Evolutionary conservation across 2,329 filamentous ascomycete species (phyloP), one percentile per base, ranked within the genome.

Genomic region (Apiospora pterosperma): DNA sequence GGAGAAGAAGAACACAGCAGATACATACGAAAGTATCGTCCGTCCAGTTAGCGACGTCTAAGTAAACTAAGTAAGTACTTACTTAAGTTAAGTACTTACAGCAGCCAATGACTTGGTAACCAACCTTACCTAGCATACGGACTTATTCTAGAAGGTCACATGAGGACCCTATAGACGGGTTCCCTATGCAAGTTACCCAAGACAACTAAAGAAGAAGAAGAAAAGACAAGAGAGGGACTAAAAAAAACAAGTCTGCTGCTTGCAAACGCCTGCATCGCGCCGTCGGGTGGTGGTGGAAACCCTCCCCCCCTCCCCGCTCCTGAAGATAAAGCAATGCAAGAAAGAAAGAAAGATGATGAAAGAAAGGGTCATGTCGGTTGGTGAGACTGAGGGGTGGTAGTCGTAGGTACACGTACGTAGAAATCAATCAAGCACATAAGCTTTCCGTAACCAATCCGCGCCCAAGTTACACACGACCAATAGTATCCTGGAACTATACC

Each of bases 401-500:
- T 4, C 10, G n/a, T 23, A 38, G n/a, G n/a, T n/a, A n/a, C n/a
- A n/a, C n/a, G n/a, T n/a, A n/a, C 19, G 38, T 41, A 41, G 38
- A 11, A 41, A 41, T 11, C 38, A 19, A 10, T 28, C 42, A 11
- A 12, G 55, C 23, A 62, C 42, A 63, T 66, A 63, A 66, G 64
- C 62, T 66, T 62, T 38, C 34, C 59, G 34, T 58, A 59, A 38
- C 62, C 65, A 65, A 67, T 67, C 63, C 61, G 34, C 42, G 63
- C 64, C 55, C 59, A 34, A 38, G 61, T 41, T 36, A 36, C 62
- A 61, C 44, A 59, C 36, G 52, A 52, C 66, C 66, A 64, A 65
- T 61, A 48, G 39, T 14, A 64, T 58, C 63, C 63, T 41, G 59
- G 65, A 42, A 65, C 62, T 63, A 65, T 65, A 65, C 65, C 63